Evolutionary conservation across 2,329 filamentous ascomycete species (phyloP), one percentile per base, ranked within the genome.

Genomic region (Fusarium sp.): DNA sequence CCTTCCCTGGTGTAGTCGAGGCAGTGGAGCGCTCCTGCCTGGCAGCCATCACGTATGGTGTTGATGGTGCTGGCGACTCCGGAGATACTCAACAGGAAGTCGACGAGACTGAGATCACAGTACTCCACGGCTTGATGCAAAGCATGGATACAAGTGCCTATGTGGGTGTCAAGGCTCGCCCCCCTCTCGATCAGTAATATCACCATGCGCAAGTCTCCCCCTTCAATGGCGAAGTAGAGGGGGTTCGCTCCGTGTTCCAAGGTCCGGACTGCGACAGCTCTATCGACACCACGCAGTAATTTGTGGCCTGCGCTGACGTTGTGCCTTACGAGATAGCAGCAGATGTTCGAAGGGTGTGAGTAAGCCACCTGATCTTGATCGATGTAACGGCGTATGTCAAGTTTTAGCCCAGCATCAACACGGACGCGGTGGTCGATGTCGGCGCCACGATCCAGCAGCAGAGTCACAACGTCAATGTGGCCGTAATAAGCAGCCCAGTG

Each of bases 171-270:
- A 14, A 64, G 14, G 2, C 29, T 29, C 1, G 54, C 52, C 0
- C 50, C 53, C 2, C 22, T 18, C 38, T 43, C 12, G n/a, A 69
- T 46, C 8, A 69, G 54, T 2, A 27, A 40, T 1, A 27, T 34
- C 7, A 9, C 38, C 12, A 25, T 59, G 2, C 45, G 8, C 9
- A 25, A 16, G 3, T 42, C 2, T 11, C 66, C 50, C 8, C 27
- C 20, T 12, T 45, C 3, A 1, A 64, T n/a, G 22, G 64, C 66
- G 22, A 69, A 69, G 25, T 64, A 68, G 9, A 64, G 50, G n/a
- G 59, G 15, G 10, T 43, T 69, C 16, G 64, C 66, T 18, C 64
- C 64, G 3, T 49, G 7, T 14, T 64, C 54, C 6, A 68, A 4
- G 2, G 15, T 20, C 18, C 27, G 8, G 5, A 2, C 5, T 3